Conservation (phyloP, 139 green algal species). For the Ettlia oleoabundans region DNA sequence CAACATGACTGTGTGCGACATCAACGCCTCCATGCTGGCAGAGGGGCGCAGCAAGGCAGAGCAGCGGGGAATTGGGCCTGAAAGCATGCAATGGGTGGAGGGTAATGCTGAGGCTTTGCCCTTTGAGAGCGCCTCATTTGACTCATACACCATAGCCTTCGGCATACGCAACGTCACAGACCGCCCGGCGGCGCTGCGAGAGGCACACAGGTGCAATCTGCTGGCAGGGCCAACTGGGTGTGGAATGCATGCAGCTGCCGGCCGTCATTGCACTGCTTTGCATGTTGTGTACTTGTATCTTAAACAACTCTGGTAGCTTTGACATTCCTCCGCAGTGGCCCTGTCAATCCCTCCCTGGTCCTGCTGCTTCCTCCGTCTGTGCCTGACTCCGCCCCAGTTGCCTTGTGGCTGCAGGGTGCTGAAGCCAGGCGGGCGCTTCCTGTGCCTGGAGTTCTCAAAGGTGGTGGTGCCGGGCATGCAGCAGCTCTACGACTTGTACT, state of each 20-base stretch:
- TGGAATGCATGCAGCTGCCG: background rate
- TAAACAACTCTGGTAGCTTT: no score
- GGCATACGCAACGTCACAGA: conserved; percentile 97
- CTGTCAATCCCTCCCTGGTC: background rate
- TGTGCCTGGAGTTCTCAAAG: conserved; percentile 96
- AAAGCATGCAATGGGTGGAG: conserved; percentile 76
- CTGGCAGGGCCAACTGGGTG: background rate
- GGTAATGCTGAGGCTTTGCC: conserved; percentile 92
- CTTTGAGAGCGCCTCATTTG: conserved; percentile 77
- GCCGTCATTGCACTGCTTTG: no score
- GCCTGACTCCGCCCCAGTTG: background rate
- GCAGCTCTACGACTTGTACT: conserved; percentile 95
- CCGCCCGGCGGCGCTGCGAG: conserved; percentile 76
- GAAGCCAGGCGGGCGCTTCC: conserved; percentile 82
- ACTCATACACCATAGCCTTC: conserved; percentile 98
- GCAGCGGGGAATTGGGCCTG: conserved; percentile 28
- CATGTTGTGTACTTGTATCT: no score
- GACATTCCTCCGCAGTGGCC: no score
- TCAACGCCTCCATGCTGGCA: conserved; percentile 94
- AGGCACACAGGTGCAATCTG: conserved; percentile 69
- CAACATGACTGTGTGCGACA: conserved; percentile 89
- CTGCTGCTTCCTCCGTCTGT: background rate
- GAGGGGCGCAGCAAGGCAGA: conserved; percentile 80
- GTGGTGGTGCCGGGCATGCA: conserved; percentile 70
- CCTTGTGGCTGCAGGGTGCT: conserved; percentile 68